Evolutionary conservation across 75 land plant genomes (phyloP).

Genomic region (Chamaecyparis obtusa): DNA sequence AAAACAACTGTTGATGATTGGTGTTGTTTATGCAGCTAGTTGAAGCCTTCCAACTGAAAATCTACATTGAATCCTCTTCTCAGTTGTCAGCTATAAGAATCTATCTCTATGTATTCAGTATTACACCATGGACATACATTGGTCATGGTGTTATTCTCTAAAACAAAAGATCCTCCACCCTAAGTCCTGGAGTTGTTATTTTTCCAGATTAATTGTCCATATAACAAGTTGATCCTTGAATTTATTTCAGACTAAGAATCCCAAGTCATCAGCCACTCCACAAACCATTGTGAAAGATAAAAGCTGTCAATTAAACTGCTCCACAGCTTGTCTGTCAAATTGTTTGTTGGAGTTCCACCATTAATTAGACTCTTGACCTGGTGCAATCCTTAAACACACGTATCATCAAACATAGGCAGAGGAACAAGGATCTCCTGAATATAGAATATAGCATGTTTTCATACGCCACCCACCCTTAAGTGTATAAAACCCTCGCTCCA

Average conservation of each 20-base stretch:
- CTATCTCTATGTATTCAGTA: not conserved
- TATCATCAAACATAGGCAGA: not conserved
- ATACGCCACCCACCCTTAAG: not conserved
- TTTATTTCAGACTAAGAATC: not conserved
- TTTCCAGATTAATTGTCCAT: not conserved
- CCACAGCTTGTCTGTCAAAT: not conserved
- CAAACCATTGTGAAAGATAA: not conserved
- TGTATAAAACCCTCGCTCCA: not conserved
- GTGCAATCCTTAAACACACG: not conserved
- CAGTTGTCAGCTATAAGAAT: not conserved
- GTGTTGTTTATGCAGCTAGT: not conserved
- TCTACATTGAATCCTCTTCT: not conserved
- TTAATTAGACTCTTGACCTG: not conserved
- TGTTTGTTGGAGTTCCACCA: not conserved
- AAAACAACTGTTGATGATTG: not conserved
- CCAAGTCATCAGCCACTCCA: not conserved
- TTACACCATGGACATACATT: not conserved
- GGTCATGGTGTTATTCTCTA: not conserved
- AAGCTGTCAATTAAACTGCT: not conserved
- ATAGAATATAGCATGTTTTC: not conserved
- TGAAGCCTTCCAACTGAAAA: not conserved
- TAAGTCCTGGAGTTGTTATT: not conserved
- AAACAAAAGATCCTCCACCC: not conserved
- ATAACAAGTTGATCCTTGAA: not conserved
- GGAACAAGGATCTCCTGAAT: not conserved